Conservation (phyloP, 306 rosid genomes). For the Aeschynomene evenia region DNA sequence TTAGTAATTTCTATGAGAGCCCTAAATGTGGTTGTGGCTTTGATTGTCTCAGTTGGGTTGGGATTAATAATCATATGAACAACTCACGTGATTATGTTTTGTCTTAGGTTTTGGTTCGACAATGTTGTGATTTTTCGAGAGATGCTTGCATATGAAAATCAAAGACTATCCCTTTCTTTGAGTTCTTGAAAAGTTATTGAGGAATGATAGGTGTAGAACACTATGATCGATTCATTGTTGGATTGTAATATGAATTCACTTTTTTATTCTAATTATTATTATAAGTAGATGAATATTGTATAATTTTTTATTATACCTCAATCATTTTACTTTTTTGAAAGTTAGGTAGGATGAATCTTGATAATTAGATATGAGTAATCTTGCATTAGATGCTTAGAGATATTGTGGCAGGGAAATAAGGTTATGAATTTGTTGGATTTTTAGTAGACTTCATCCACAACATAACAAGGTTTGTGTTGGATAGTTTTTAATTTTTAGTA, state of each 20-base stretch:
- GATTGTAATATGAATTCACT: no score
- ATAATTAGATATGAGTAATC: constrained; percentile 4
- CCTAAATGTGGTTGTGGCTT: constrained; percentile 62
- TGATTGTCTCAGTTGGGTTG: constrained; percentile 44
- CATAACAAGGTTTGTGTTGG: background rate
- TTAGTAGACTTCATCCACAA: background rate
- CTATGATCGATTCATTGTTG: no score
- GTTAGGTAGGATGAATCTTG: constrained; percentile 3
- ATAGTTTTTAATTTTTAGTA: background rate
- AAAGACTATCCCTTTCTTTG: no score
- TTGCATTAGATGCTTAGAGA: background rate
- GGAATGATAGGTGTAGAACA: no score
- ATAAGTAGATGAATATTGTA: no score
- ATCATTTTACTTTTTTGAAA: no score
- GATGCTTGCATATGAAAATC: no score
- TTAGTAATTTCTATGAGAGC: constrained; percentile 45
- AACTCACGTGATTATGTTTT: constrained; percentile 7
- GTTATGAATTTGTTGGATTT: background rate
- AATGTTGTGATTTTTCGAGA: no score
- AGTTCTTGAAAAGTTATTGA: no score
- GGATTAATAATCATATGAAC: background rate
- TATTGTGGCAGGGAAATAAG: background rate
- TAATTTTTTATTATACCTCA: no score
- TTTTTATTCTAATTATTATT: no score
- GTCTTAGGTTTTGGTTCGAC: no score